Conservation (phyloP, 78 protist species). For the Mantamonas sphyraenae region DNA sequence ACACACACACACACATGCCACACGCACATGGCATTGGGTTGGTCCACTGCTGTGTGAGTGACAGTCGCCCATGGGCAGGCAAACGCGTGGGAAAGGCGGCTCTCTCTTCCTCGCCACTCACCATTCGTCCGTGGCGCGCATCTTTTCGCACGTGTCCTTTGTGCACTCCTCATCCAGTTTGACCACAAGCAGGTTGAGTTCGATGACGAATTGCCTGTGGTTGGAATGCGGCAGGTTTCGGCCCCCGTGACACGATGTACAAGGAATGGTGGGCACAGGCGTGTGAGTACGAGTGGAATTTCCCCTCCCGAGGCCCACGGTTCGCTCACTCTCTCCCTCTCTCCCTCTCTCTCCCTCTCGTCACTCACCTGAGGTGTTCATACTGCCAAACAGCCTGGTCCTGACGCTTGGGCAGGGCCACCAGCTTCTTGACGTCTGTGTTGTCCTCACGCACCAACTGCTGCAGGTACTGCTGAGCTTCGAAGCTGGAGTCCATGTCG, state of each 20-base stretch:
- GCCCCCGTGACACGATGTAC: too few relatives aligned
- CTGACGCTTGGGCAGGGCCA: conserved; percentile 23
- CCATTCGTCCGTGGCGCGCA: conserved; percentile 79
- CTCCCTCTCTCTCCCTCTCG: background rate
- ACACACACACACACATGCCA: too few relatives aligned
- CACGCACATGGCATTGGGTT: too few relatives aligned
- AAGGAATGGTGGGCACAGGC: too few relatives aligned
- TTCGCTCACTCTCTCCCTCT: background rate
- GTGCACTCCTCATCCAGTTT: conserved; percentile 46
- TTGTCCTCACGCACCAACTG: background rate
- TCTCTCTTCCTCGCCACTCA: too few relatives aligned
- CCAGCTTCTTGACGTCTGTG: conserved; percentile 15
- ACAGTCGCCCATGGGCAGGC: too few relatives aligned
- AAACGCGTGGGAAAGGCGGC: too few relatives aligned
- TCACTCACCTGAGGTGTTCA: conserved; percentile 42
- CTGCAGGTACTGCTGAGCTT: background rate
- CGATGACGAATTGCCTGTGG: conserved; percentile 55
- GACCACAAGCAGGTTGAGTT: conserved; percentile 36
- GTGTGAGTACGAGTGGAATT: too few relatives aligned
- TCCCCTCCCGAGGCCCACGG: too few relatives aligned
- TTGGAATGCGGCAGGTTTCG: too few relatives aligned
- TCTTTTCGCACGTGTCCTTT: conserved; percentile 48
- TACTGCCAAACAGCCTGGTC: conserved; percentile 38
- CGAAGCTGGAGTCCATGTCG: background rate
- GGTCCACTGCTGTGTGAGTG: too few relatives aligned